Evolutionary conservation across 2,329 filamentous ascomycete genomes (phyloP), one percentile per base, ranked within the genome.

Genomic region (Epichloe baconii): DNA sequence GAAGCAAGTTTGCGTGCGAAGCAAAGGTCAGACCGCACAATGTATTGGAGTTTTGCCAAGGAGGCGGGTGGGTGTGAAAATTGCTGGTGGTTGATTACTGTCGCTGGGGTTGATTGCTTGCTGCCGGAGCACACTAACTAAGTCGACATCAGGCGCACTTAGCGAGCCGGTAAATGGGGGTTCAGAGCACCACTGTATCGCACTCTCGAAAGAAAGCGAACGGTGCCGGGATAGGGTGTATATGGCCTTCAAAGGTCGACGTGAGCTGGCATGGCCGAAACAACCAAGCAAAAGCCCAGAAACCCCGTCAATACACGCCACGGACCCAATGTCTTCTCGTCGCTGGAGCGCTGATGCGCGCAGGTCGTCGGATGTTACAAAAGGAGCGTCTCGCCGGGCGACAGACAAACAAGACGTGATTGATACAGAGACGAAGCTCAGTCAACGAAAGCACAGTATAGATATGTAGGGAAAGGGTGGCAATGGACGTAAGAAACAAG

Each of bases 131-230:
- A 45, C 34, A 45, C 34, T 42, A 31, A 37, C 34, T 49, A 21
- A 37, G 43, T 41, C 42, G 51, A 43, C 47, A 52, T 49, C n/a
- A 17, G 51, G 37, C 46, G n/a, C 46, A 48, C 14, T n/a, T 17
- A 34, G 43, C 35, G 21, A 35, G 34, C 19, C 21, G 6, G 40
- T 14, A 21, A 34, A 17, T 21, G n/a, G 11, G 15, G 19, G 23
- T 36, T 21, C 47, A 15, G 7, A n/a, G 44, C 10, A 37, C n/a
- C 23, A 44, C 14, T 19, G 10, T 10, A 31, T 49, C 15, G 14
- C 14, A 49, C 36, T 26, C 37, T 26, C 17, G 12, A 48, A 10
- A 12, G n/a, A 19, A 36, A 26, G 41, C 41, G 5, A 40, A 6
- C 43, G 14, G n/a, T 11, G 37, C 19, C 36, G 31, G 21, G 15